Conservation (phyloP, 257 asterid genomes). For the Solanum paucissectum region DNA sequence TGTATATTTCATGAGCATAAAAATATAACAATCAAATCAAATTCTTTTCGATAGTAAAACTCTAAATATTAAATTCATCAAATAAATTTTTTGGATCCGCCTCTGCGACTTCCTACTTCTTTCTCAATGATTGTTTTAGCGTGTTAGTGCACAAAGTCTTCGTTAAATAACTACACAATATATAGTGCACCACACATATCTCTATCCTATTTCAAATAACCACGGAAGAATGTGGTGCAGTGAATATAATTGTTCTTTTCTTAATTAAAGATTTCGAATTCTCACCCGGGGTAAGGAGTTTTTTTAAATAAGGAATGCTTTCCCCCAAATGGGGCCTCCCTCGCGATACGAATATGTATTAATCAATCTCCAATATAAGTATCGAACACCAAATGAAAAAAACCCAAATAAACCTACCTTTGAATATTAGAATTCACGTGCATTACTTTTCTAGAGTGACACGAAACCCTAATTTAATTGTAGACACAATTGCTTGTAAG, state of each 20-base stretch:
- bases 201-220: neutral
- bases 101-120: neutral
- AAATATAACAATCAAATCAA: neutral
- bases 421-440: neutral
- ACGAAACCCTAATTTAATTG: neutral
- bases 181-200: neutral
- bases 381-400: too few species aligned
- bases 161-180: neutral
- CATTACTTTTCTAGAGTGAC: neutral
- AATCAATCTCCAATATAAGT: too few species aligned
- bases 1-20: neutral
- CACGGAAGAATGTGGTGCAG: neutral
- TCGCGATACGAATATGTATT: neutral
- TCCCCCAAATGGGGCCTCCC: too few species aligned
- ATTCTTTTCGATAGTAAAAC: neutral
- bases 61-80: neutral
- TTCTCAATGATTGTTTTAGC: neutral
- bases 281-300: rapidly evolving
- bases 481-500: neutral
- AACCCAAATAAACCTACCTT: neutral
- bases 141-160: neutral
- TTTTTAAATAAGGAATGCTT: too few species aligned
- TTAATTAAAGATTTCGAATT: too few species aligned
- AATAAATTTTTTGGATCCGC: neutral
- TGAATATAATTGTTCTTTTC: too few species aligned